Evolutionary conservation across 768 basidiomycete genomes (phyloP).

Genomic region (Ramaria sp.): DNA sequence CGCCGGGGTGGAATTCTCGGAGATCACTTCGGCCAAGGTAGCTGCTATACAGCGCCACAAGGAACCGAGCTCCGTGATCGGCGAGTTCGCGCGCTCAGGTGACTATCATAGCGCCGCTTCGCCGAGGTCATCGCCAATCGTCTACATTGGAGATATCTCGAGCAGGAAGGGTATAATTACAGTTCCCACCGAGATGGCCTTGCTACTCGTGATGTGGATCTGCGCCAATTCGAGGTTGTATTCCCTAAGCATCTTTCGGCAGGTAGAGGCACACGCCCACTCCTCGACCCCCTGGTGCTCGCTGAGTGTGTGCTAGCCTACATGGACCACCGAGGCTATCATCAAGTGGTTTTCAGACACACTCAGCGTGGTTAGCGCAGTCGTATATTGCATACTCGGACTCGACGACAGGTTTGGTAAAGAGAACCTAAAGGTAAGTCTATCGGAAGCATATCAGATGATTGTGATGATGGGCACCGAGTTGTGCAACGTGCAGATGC

Average conservation of each 20-base stretch:
- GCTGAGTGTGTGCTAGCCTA: slow-evolving; percentile 95
- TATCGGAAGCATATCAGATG: too few species aligned
- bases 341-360: slow-evolving; percentile 64
- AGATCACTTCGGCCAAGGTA: slow-evolving; percentile 74
- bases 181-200: too few species aligned
- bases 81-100: slow-evolving; percentile 28
- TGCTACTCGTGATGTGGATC: slow-evolving; percentile 67
- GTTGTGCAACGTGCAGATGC: slow-evolving; percentile 64
- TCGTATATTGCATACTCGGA: slow-evolving; percentile 92
- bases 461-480: too few species aligned
- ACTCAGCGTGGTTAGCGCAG: slow-evolving; percentile 36
- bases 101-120: too few species aligned
- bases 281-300: slow-evolving; percentile 64
- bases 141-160: too few species aligned
- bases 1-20: slow-evolving; percentile 85
- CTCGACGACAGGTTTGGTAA: slow-evolving; percentile 83
- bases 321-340: slow-evolving; percentile 55
- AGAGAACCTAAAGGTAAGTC: slow-evolving; percentile 78
- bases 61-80: slow-evolving; percentile 41
- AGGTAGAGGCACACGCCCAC: slow-evolving; percentile 3
- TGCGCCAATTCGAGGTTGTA: slow-evolving; percentile 47
- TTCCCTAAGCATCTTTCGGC: slow-evolving; percentile 29
- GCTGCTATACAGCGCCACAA: slow-evolving; percentile 66
- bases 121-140: too few species aligned
- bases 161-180: too few species aligned